Conservation (phyloP, 768 basidiomycete species). For the Tylopilus subfusipes region DNA sequence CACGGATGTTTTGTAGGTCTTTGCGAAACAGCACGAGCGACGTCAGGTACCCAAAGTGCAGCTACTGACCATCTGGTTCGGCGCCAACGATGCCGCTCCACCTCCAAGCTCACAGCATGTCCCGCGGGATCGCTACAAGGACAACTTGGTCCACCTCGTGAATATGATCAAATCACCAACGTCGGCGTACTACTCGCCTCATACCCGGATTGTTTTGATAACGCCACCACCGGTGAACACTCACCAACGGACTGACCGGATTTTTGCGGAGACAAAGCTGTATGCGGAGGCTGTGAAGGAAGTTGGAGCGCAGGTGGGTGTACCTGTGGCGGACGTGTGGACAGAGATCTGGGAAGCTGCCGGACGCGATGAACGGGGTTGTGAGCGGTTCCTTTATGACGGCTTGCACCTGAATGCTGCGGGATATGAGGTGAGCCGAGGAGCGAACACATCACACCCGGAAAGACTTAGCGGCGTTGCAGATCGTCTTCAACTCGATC, state of each 20-base stretch:
- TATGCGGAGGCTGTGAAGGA: constrained; percentile 72
- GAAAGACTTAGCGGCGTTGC: background rate
- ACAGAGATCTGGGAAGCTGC: constrained; percentile 67
- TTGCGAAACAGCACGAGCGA: constrained; percentile 51
- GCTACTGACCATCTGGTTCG: constrained; percentile 85
- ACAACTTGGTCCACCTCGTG: constrained; percentile 64
- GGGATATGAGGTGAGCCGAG: constrained; percentile 63
- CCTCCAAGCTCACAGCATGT: constrained; percentile 70
- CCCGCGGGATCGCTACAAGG: constrained; percentile 58
- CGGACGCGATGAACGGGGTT: constrained; percentile 52
- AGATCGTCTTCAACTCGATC: constrained; percentile 68
- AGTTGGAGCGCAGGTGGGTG: constrained; percentile 50
- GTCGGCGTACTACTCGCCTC: constrained; percentile 64
- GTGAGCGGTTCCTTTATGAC: constrained; percentile 58
- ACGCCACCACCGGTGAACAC: constrained; percentile 84
- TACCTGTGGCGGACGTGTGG: constrained; percentile 76
- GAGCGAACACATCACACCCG: background rate
- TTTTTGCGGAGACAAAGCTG: constrained; percentile 54
- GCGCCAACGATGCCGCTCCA: constrained; percentile 82
- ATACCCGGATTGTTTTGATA: constrained; percentile 74
- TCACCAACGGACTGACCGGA: constrained; percentile 50
- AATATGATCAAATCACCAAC: constrained; percentile 55
- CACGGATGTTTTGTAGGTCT: constrained; percentile 38
- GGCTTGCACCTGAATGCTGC: constrained; percentile 77
- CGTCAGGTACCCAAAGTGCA: constrained; percentile 55